Conservation (phyloP, 1,284 basidiomycete genomes). For the Coniferiporia sulphurascens region DNA sequence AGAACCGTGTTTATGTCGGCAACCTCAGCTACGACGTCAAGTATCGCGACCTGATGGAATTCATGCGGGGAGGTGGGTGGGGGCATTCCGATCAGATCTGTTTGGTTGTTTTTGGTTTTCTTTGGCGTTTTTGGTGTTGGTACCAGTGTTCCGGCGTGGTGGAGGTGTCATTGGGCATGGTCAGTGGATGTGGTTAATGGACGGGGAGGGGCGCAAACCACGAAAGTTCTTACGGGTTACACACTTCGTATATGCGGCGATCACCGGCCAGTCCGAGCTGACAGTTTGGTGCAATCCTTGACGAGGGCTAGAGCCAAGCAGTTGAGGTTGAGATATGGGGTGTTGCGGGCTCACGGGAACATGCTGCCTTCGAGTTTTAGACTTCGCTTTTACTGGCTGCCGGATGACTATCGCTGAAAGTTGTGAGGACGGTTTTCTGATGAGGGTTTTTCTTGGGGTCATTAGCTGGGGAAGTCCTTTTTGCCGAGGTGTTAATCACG, state of each 20-base stretch:
- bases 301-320: conserved; percentile 8
- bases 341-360: conserved; percentile 13
- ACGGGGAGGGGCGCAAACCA: conserved; percentile 4
- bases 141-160: neutral
- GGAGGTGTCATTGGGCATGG: conserved; percentile 6
- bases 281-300: neutral
- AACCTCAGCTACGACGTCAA: conserved; percentile 97
- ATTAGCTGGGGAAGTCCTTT: conserved; percentile 95
- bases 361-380: conserved; percentile 13
- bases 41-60: conserved; percentile 96
- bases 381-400: conserved; percentile 11
- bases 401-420: conserved; percentile 42
- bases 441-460: conserved; percentile 78
- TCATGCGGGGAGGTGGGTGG: conserved; percentile 98
- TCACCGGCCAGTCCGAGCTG: neutral
- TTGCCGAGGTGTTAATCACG: conserved; percentile 96
- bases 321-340: neutral
- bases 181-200: conserved; percentile 12
- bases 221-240: neutral
- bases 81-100: conserved; percentile 41
- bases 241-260: neutral
- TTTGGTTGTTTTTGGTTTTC: conserved; percentile 20
- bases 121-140: conserved; percentile 1
- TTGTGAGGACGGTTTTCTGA: conserved; percentile 72
- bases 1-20: conserved; percentile 97